Percentiles rank a stretch among this genome's conserved stretches.
These are phyloP conservation scores for Cymbidium sinense DNA, from an alignment of 106 monocot genomes.

Conservation along the genomic window DNA sequence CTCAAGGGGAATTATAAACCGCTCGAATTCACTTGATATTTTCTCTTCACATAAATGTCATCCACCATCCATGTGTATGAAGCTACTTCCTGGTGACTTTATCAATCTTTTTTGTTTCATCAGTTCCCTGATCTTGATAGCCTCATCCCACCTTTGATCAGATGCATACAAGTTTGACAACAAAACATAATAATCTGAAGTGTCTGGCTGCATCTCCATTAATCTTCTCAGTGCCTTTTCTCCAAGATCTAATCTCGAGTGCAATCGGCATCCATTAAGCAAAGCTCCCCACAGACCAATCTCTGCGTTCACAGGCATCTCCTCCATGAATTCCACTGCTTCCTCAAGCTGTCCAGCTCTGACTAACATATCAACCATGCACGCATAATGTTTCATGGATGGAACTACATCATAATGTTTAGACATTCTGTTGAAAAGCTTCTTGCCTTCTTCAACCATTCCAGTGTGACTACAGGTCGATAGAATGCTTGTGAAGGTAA, in stretches of 20 bases:
- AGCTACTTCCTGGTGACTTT: slow-evolving; percentile 47
- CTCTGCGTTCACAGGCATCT: slow-evolving; percentile 39
- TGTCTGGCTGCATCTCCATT: slow-evolving; percentile 36
- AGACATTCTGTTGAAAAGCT: slow-evolving; percentile 41
- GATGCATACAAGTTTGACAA: slow-evolving; percentile 59
- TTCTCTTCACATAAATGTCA: not conserved
- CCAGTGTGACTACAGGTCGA: slow-evolving; percentile 57
- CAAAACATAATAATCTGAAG: slow-evolving; percentile 52
- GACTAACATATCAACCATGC: slow-evolving; percentile 66
- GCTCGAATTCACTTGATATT: too few relatives aligned
- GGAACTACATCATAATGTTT: slow-evolving; percentile 28
- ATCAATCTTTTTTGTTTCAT: slow-evolving; percentile 48
- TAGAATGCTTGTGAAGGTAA: slow-evolving; percentile 43
- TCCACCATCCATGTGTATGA: not conserved
- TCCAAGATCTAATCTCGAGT: slow-evolving; percentile 50
- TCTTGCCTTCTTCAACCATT: slow-evolving; percentile 36
- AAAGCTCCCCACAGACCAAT: slow-evolving; percentile 43
- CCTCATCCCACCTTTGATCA: slow-evolving; percentile 43
- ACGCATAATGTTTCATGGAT: slow-evolving; percentile 52
- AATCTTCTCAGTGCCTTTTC: slow-evolving; percentile 44
- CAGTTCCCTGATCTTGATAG: slow-evolving; percentile 26
- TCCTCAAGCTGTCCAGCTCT: slow-evolving; percentile 54
- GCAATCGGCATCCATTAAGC: slow-evolving; percentile 46
- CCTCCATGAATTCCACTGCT: slow-evolving; percentile 51
- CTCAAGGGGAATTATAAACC: too few relatives aligned